These are phyloP conservation scores for Termitomyces sp. DNA, from an alignment of 768 basidiomycete genomes.

Conservation along the genomic window DNA sequence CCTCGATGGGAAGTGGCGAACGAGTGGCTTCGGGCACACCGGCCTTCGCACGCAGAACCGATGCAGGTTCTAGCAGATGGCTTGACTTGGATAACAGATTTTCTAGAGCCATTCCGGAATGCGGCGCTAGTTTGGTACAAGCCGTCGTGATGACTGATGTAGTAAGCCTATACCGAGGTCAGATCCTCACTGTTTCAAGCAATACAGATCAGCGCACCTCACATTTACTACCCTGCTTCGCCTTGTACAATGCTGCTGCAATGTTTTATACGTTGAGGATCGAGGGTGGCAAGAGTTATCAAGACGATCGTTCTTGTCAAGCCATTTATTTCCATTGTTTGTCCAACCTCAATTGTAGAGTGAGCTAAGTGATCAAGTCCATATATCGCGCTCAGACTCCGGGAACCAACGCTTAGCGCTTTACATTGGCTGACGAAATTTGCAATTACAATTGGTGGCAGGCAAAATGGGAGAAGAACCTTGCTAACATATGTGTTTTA, in stretches of 20 bases:
- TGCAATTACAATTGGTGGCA: not conserved
- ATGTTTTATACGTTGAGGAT: not conserved
- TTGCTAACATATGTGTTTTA: no score
- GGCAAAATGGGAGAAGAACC: not conserved
- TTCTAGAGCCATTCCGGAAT: constrained; percentile 1
- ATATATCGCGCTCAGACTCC: not conserved
- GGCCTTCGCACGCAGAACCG: not conserved
- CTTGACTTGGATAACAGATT: not conserved
- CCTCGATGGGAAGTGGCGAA: constrained; percentile 29
- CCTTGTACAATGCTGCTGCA: not conserved
- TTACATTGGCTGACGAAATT: not conserved
- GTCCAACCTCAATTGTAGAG: not conserved
- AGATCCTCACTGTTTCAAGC: not conserved
- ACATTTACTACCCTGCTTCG: constrained; percentile 4
- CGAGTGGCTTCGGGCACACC: constrained; percentile 1
- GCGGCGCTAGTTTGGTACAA: not conserved
- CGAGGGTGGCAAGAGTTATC: not conserved
- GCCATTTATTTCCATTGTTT: constrained; percentile 1
- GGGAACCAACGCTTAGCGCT: not conserved
- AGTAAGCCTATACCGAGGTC: constrained; percentile 1
- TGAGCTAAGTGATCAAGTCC: not conserved
- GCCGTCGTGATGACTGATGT: constrained; percentile 4
- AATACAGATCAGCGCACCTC: constrained; percentile 2
- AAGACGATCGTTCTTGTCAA: constrained; percentile 5
- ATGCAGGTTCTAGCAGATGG: not conserved